These are phyloP conservation scores for Orbilia brochopaga DNA, from an alignment of 2,329 filamentous ascomycete genomes.

Conservation along the genomic window DNA sequence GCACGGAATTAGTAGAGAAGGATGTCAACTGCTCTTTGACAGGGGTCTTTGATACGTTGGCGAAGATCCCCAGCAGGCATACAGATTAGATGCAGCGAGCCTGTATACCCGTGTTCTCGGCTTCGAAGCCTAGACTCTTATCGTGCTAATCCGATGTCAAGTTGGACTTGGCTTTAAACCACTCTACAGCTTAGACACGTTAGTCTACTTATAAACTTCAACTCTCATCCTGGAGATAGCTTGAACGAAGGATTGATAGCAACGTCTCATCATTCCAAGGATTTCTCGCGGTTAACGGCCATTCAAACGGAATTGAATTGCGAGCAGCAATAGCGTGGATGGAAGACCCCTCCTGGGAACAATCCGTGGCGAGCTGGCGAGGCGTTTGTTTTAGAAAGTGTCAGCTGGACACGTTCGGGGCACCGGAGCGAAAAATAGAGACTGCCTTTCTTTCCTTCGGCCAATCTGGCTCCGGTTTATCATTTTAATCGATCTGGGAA, in stretches of 20 bases:
- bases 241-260: constrained; percentile 47
- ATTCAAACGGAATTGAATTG: constrained; percentile 17
- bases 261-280: constrained; percentile 38
- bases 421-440: constrained; percentile 33
- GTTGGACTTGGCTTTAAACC: background rate
- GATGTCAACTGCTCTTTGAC: background rate
- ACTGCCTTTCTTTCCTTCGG: constrained; percentile 24
- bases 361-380: constrained; percentile 35
- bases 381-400: constrained; percentile 20
- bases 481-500: constrained; percentile 7
- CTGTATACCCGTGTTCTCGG: background rate
- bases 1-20: background rate
- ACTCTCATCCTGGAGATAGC: constrained; percentile 20
- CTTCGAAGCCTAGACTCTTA: background rate
- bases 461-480: constrained; percentile 37
- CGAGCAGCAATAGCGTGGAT: constrained; percentile 3
- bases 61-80: background rate
- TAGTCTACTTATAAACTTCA: too few species aligned
- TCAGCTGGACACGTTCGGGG: constrained; percentile 46
- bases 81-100: background rate
- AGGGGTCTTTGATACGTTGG: background rate
- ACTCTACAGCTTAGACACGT: too few species aligned
- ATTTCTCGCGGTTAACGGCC: constrained; percentile 30
- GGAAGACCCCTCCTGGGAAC: constrained; percentile 21
- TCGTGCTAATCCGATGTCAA: background rate